Evolutionary conservation across 208 protist species (phyloP).

Genomic region (Trypanosoma grayi): DNA sequence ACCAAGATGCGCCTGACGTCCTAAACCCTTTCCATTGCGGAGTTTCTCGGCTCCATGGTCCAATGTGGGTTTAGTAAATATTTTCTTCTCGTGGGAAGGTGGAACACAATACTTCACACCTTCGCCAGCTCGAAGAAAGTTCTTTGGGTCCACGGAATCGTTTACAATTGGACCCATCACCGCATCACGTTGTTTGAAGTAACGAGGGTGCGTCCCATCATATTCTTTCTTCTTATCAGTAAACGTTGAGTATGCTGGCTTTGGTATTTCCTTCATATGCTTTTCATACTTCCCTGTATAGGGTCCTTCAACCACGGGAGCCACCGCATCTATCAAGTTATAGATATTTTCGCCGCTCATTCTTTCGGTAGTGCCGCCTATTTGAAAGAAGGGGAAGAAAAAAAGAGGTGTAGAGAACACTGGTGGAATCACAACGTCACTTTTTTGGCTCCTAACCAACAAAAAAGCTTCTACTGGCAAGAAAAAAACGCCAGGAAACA

Average conservation of each 20-base stretch:
- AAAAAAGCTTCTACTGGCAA: background rate
- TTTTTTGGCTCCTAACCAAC: background rate
- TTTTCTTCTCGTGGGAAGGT: constrained; percentile 65
- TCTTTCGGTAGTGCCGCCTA: background rate
- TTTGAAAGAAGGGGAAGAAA: background rate
- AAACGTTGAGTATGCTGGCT: constrained; percentile 85
- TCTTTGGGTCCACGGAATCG: constrained; percentile 63
- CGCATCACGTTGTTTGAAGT: constrained; percentile 80
- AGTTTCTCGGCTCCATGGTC: constrained; percentile 18
- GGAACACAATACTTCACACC: constrained; percentile 57
- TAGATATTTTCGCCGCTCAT: constrained; percentile 17
- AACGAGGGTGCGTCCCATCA: constrained; percentile 72
- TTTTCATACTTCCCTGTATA: constrained; percentile 76
- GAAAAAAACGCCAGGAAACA: background rate
- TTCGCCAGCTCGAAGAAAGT: constrained; percentile 70
- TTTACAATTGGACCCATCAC: constrained; percentile 75
- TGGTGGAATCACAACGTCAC: background rate
- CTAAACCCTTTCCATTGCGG: background rate
- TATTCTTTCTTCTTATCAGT: constrained; percentile 80
- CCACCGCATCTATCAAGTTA: constrained; percentile 57
- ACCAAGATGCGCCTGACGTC: no score
- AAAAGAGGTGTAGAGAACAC: background rate
- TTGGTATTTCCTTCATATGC: constrained; percentile 53
- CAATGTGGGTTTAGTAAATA: constrained; percentile 58
- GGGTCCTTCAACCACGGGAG: constrained; percentile 9